Percentiles rank a stretch among this genome's conserved stretches.
Conservation (phyloP, 2,329 filamentous ascomycete species). For the Epicoccum sorghinum region DNA sequence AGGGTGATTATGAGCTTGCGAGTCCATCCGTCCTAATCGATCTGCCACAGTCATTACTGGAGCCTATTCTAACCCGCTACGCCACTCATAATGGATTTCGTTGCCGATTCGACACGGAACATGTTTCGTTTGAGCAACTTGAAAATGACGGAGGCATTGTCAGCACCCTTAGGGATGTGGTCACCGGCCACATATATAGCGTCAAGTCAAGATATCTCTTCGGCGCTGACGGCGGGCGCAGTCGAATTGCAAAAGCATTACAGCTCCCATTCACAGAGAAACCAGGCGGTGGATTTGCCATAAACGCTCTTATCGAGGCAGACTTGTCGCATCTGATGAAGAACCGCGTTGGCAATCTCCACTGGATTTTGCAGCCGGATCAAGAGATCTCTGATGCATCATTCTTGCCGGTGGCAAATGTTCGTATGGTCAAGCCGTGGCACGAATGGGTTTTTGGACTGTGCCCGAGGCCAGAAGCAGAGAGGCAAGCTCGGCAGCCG, state of each 20-base stretch:
- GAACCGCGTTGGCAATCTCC: constrained; percentile 57
- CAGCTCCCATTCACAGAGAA: constrained; percentile 54
- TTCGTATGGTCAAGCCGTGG: background rate
- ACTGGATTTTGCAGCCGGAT: background rate
- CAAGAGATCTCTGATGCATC: background rate
- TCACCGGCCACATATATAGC: constrained; percentile 38
- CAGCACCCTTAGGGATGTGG: no score
- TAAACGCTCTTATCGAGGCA: constrained; percentile 57
- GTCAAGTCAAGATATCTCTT: constrained; percentile 64
- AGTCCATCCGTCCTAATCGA: background rate
- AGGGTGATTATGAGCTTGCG: background rate
- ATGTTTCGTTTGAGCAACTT: constrained; percentile 13
- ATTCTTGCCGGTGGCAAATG: background rate
- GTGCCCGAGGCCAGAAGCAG: no score
- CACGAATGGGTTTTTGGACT: background rate
- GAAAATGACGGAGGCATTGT: background rate
- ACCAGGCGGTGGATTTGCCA: constrained; percentile 56
- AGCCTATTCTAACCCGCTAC: background rate
- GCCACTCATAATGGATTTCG: background rate
- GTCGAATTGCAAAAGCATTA: constrained; percentile 54
- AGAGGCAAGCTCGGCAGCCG: background rate
- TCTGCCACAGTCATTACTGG: background rate
- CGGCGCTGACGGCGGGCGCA: constrained; percentile 62
- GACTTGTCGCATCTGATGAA: constrained; percentile 58
- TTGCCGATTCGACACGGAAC: background rate